Conservation (phyloP, 176 grass and related monocot genomes). For the Aegilops tauschii region DNA sequence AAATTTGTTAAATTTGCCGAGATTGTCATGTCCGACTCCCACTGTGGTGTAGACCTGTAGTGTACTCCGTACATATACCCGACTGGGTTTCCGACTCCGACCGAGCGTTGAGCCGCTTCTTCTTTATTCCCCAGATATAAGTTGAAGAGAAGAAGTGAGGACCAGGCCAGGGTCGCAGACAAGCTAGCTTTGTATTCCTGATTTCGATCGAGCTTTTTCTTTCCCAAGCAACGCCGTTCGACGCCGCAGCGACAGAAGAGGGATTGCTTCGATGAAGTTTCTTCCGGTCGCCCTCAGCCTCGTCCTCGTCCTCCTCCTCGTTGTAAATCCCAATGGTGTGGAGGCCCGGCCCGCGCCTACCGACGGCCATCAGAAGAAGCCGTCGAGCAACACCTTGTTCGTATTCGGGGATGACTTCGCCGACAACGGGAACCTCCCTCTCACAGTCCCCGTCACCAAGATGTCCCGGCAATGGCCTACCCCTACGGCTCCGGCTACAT, state of each 20-base stretch:
- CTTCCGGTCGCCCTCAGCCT: not conserved
- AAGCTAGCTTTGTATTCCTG: not conserved
- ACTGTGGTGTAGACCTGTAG: no score
- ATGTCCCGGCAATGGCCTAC: not conserved
- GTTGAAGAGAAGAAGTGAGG: not conserved
- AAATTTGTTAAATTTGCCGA: no score
- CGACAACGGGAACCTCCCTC: slow-evolving; percentile 24
- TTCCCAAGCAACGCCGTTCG: not conserved
- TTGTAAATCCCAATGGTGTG: not conserved
- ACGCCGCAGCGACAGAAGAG: no score
- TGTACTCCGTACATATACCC: no score
- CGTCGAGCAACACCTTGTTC: not conserved
- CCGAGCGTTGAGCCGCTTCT: no score
- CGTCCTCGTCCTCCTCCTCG: not conserved
- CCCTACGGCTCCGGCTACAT: not conserved
- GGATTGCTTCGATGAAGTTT: not conserved
- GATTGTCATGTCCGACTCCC: no score
- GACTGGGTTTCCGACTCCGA: no score
- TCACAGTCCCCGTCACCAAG: not conserved
- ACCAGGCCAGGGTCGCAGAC: not conserved
- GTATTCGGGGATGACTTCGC: slow-evolving; percentile 28
- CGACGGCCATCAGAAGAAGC: not conserved
- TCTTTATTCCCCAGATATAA: not conserved
- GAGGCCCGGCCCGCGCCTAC: not conserved
- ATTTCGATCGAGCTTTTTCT: not conserved